Conservation (phyloP, 768 basidiomycete species). For the Suillus hirtellus region DNA sequence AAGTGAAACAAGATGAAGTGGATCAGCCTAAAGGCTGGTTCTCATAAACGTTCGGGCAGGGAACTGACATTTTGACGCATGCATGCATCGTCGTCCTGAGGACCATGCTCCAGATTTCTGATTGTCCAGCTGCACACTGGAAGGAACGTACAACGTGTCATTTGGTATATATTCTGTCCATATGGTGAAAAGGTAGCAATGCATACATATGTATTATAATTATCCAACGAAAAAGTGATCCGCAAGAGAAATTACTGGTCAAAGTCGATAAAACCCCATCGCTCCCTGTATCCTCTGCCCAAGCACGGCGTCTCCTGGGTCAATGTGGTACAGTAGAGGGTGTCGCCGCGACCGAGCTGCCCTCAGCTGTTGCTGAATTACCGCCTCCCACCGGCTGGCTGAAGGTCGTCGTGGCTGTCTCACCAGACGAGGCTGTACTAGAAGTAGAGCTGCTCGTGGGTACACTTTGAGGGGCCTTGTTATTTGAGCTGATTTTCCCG, state of each 20-base stretch:
- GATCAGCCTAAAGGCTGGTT: conserved; percentile 59
- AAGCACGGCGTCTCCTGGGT: no score
- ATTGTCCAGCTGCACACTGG: neutral
- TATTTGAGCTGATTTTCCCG: conserved; percentile 21
- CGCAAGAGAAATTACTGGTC: conserved; percentile 1
- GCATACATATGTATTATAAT: neutral
- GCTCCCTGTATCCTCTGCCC: neutral
- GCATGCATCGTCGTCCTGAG: neutral
- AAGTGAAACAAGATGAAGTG: conserved; percentile 44
- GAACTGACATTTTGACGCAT: neutral
- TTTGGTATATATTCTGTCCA: neutral
- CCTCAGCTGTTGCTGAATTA: no score
- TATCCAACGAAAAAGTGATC: neutral
- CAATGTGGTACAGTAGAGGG: no score
- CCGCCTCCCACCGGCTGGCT: no score
- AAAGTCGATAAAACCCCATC: neutral
- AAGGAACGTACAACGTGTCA: neutral
- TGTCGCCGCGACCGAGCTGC: no score
- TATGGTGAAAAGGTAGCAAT: neutral
- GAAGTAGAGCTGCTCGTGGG: no score
- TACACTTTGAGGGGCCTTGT: neutral
- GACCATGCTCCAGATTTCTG: neutral
- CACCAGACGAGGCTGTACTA: no score
- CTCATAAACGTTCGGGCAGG: conserved; percentile 26
- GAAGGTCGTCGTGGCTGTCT: no score